Base-by-base conservation (phyloP, 2,329 filamentous ascomycete species). In the Colletotrichum musae region DNA sequence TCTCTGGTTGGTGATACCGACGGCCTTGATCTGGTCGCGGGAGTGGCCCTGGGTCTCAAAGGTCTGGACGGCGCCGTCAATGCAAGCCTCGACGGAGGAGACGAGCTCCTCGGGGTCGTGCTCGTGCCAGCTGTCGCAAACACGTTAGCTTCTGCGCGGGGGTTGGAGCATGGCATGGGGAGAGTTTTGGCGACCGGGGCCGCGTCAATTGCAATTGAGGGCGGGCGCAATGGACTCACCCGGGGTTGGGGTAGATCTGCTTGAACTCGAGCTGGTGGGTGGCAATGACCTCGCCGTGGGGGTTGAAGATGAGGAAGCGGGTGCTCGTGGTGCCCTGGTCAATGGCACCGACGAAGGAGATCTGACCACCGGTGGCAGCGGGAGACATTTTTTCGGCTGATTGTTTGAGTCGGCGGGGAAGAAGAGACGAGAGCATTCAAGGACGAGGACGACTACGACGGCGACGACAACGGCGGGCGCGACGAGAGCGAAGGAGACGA, bases 1-100 rank as follows among this genome's bases (percentile, higher is more conserved):
- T 77, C 93, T 88, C 83, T 96, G 93, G 80, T 94, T 95, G 73
- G 93, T 94, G 78, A 96, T 92, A 59, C 93, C 93, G 71, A 95
- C 86, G 9, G 92, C 88, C 77, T 88, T 91, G 78, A 96, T 93
- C 75, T 93, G 89, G 60, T 86, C 83, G 72, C 87, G 85, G 52
- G 86, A 86, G 80, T 94, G 88, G 53, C 93, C 93, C 70, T 89
- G 83, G 21, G 88, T 86, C 64, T 92, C 82, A 79, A 95, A 95
- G 6, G 87, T 82, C 73, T 90, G 86, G 58, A 92, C 89, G 2
- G 92, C 92, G 70, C 89, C 88, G 73, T 94, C 91, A 72, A 96
- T 94, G 80, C 93, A 96, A 72, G 86, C 84, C 75, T 93, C 88
- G 26, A 94, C 92, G 1, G 93, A 93, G 60, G 85, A 83, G 43